Base-by-base conservation (phyloP, 2,329 filamentous ascomycete genomes). In the Taxawa tesnikishii region DNA sequence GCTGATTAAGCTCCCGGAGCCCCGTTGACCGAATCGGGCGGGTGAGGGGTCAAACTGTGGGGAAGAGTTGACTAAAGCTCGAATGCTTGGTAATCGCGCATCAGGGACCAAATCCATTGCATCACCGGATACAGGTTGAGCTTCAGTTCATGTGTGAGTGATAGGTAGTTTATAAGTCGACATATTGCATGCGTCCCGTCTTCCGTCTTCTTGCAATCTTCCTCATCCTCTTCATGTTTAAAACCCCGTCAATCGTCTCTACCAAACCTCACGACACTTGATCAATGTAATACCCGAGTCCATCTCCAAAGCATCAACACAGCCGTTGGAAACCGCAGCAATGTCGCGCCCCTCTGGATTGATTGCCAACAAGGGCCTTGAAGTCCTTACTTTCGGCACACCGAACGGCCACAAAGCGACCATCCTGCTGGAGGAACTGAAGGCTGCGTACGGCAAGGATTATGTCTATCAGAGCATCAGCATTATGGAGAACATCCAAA, bases 351-450 rank as follows among this genome's bases (percentile, higher is more conserved):
- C 70, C 12, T 71, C 63, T 5, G 72, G 73, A 35, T 59, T 75
- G 37, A 69, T 73, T 42, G 73, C 72, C 44, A 70, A 63, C 41
- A 70, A 68, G 31, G 75, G 75, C 53, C 73, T 79, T 38, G 74
- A 79, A 58, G 65, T 78, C 38, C 57, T 79, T 18, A 79, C 73
- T 0, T 69, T 60, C 40, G 59, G 62, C 26, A 63, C 59, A 5
- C 59, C 59, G 18, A 63, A 62, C 45, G 59, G 39, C n/a, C 38
- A 43, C 55, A 79, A 79, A 48, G 62, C 59, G 18, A 68, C 63
- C 36, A 70, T 79, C 40, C 45, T 79, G 13, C 65, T 79, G 24
- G 75, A 80, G 48, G 75, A 80, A 55, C 58, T 79, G 30, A 75
- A 73, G 44, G 73, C 66, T n/a, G 68, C 68, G 9, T 79, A 80